These are phyloP conservation scores for Aspergillus pseudoterreus DNA, from an alignment of 2,329 filamentous ascomycete species.

Conservation along the genomic window DNA sequence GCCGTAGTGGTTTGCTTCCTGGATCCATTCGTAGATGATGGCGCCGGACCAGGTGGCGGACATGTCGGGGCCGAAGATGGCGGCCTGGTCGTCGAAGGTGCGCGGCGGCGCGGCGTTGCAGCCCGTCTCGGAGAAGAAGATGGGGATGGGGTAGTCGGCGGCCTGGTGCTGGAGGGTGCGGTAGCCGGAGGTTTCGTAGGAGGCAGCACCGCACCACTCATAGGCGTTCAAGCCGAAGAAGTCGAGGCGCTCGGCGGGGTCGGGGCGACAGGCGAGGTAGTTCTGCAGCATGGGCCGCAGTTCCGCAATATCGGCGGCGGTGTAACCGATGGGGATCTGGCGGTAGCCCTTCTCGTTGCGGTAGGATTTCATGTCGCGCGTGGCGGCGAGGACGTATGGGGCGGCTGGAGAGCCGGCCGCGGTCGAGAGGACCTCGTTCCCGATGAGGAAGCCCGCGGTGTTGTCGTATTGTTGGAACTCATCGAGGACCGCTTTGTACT, in stretches of 20 bases:
- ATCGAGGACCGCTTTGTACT: slow-evolving; percentile 70
- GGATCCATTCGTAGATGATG: slow-evolving; percentile 87
- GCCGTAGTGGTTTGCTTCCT: slow-evolving; percentile 80
- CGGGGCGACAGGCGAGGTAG: slow-evolving; percentile 74
- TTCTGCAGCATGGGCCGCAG: slow-evolving; percentile 63
- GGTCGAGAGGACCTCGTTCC: slow-evolving; percentile 70
- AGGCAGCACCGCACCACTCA: slow-evolving; percentile 64
- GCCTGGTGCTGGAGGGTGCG: slow-evolving; percentile 63
- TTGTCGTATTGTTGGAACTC: slow-evolving; percentile 75
- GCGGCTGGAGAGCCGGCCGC: slow-evolving; percentile 59
- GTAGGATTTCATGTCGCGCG: slow-evolving; percentile 79
- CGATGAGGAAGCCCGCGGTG: slow-evolving; percentile 77
- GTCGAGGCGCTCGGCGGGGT: slow-evolving; percentile 65
- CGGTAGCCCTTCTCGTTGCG: slow-evolving; percentile 72
- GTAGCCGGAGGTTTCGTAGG: slow-evolving; percentile 66
- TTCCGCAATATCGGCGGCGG: slow-evolving; percentile 76
- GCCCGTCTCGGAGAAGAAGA: slow-evolving; percentile 86
- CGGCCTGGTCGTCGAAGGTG: slow-evolving; percentile 60
- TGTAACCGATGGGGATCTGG: slow-evolving; percentile 80
- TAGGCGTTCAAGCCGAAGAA: slow-evolving; percentile 87
- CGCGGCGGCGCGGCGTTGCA: slow-evolving; percentile 59
- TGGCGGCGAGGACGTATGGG: slow-evolving; percentile 78
- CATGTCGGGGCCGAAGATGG: slow-evolving; percentile 75
- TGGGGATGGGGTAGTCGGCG: slow-evolving; percentile 71
- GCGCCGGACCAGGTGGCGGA: slow-evolving; percentile 66